Percentiles rank a stretch among this genome's conserved stretches.
phyloP scores from a whole-genome alignment of 345 rosid genomes.

The Rhodamnia argentea region DNA sequence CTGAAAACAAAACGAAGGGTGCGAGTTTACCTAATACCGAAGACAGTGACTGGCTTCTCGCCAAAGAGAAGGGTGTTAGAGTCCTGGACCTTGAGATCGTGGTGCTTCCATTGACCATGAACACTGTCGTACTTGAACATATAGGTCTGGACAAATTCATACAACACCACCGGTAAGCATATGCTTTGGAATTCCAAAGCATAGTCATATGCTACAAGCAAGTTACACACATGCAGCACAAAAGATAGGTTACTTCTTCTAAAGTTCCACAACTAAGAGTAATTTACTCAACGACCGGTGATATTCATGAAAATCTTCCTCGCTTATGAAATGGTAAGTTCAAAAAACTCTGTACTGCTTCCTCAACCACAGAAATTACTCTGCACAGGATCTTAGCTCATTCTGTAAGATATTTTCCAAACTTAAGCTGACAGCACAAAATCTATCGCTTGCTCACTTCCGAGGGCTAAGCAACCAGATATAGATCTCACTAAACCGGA shows the following conservation, averaged over 20 bases:
- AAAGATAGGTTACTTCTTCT: not conserved
- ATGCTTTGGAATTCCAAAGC: not conserved
- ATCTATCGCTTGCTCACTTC: not conserved
- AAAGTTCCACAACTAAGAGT: not conserved
- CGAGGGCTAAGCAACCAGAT: not conserved
- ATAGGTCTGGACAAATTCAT: constrained; percentile 18
- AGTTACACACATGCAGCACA: not conserved
- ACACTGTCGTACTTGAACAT: constrained; percentile 67
- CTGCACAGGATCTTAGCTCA: not conserved
- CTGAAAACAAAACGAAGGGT: not conserved
- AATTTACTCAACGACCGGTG: not conserved
- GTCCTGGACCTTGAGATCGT: constrained; percentile 47
- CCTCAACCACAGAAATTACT: not conserved
- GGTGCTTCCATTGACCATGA: constrained; percentile 60
- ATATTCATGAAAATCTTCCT: not conserved
- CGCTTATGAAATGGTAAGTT: not conserved
- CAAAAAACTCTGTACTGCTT: not conserved
- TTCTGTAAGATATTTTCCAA: not conserved
- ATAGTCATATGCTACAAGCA: not conserved
- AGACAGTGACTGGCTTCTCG: constrained; percentile 41
- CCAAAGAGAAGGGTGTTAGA: constrained; percentile 57
- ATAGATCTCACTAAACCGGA: not conserved
- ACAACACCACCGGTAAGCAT: not conserved
- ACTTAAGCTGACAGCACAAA: not conserved
- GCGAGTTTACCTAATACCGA: constrained; percentile 29